Percentiles rank a stretch among this genome's conserved stretches.
Conservation (phyloP, 2,329 filamentous ascomycete genomes). For the Penicillium capsulatum region DNA sequence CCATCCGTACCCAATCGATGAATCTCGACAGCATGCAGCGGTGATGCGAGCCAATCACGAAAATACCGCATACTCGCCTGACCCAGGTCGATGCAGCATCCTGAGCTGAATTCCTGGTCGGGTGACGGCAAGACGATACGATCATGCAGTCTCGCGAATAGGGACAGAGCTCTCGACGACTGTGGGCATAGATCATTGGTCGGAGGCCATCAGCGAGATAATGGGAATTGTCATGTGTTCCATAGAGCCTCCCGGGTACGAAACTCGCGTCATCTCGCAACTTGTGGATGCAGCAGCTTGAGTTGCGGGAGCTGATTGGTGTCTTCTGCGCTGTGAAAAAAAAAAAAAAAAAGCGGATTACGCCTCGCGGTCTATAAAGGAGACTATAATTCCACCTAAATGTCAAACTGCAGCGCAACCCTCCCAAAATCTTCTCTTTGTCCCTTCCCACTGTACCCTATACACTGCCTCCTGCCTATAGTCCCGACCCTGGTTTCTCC, state of each 20-base stretch:
- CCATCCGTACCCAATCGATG: conserved; percentile 5
- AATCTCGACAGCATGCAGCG: conserved; percentile 4
- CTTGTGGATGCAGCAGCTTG: background rate
- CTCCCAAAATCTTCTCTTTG: background rate
- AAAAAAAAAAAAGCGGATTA: background rate
- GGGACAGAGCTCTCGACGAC: background rate
- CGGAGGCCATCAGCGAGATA: background rate
- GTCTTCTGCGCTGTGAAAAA: background rate
- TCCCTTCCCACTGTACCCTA: background rate
- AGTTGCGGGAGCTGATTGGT: background rate
- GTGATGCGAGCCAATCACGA: conserved; percentile 12
- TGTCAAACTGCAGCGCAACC: background rate
- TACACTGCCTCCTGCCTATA: background rate
- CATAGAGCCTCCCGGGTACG: background rate
- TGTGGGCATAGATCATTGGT: background rate
- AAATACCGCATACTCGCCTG: background rate
- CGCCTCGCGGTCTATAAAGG: background rate
- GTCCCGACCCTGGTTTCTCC: background rate
- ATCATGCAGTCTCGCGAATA: background rate
- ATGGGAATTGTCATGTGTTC: background rate
- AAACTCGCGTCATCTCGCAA: background rate
- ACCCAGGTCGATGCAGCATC: background rate
- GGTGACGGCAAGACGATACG: background rate
- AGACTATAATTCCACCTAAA: background rate
- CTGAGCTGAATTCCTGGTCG: background rate